These are phyloP conservation scores for Saksenaea vasiformis DNA, from an alignment of 371 early-diverging fungal genomes.

Conservation along the genomic window DNA sequence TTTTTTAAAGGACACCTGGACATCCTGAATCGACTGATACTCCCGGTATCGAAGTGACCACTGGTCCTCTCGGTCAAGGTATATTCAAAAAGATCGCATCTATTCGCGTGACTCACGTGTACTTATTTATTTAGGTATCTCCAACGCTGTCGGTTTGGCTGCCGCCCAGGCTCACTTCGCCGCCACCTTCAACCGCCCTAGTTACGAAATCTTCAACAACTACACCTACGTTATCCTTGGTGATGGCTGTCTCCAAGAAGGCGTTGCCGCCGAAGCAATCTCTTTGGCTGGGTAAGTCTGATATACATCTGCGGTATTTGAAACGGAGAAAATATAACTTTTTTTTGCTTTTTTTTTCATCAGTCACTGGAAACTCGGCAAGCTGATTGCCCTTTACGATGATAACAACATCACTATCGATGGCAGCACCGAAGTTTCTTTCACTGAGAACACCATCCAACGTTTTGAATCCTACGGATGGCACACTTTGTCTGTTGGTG, in stretches of 20 bases:
- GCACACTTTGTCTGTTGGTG: slow-evolving; percentile 78
- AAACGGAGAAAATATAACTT: not conserved
- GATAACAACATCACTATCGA: slow-evolving; percentile 98
- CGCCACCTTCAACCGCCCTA: slow-evolving; percentile 89
- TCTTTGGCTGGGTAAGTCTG: slow-evolving; percentile 89
- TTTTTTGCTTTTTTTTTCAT: not conserved
- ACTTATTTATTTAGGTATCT: slow-evolving; percentile 49
- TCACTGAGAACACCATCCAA: slow-evolving; percentile 93
- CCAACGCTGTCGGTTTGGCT: slow-evolving; percentile 97
- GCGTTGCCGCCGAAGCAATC: slow-evolving; percentile 95
- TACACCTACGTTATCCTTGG: slow-evolving; percentile 90
- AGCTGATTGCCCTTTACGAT: slow-evolving; percentile 97
- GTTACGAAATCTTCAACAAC: slow-evolving; percentile 83
- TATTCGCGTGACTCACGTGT: slow-evolving; percentile 3
- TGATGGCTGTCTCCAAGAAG: slow-evolving; percentile 99
- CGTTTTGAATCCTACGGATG: slow-evolving; percentile 96
- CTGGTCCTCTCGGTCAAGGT: slow-evolving; percentile 99
- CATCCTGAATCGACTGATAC: slow-evolving; percentile 93
- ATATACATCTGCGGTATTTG: slow-evolving; percentile 52
- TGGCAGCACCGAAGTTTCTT: slow-evolving; percentile 87
- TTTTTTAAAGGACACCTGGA: slow-evolving; percentile 78
- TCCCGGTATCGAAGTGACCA: slow-evolving; percentile 96
- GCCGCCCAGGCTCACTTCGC: slow-evolving; percentile 88
- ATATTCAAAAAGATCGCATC: slow-evolving; percentile 4
- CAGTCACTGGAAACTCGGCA: slow-evolving; percentile 91